Base-by-base conservation (phyloP, 345 rosid species). In the Fremontodendron californicum region DNA sequence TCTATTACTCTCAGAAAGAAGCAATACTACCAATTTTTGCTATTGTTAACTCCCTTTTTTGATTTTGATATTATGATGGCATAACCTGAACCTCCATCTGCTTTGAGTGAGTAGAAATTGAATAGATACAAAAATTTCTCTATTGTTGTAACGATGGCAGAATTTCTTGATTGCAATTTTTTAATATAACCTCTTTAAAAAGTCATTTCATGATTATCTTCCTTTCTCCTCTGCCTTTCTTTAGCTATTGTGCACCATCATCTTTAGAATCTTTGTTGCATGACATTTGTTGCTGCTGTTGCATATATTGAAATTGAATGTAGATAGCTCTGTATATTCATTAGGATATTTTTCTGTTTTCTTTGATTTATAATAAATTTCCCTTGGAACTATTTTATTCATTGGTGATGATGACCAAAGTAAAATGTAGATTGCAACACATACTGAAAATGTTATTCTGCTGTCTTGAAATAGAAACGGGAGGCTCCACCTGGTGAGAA, bases 401-500 rank as follows among this genome's bases (percentile, higher is more conserved):
- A 3, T 15, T 37, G 70, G 1, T 39, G 48, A 37, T 62, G 19
- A 31, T 37, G 46, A 65, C 8, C 18, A 40, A 40, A n/a, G 42
- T 66, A 3, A 64, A 64, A 39, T 40, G 31, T 66, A 10, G 29
- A 66, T 66, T 9, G 18, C 49, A 40, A 27, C 8, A 13, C 11
- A 5, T 40, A 66, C 29, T 66, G 49, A 65, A 12, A 40, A n/a
- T 40, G 49, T 46, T 31, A 3, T 29, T 75, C 19, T 62, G 21
- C 37, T 75, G 11, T 75, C 2, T 16, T 61, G 58, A 29, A 48
- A 57, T 85, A 90, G 94, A 90, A 90, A 82, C 48, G 84, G 69
- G 91, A 90, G 60, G 93, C 92, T 9, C 88, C 81, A 13, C 84
- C 88, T 54, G 89, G 92, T 54, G 92, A 89, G 89, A 91, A 89